A percentile compares a stretch with the other conserved stretches of the same genome.
These are phyloP conservation scores for Phytophthora megakarya DNA, from an alignment of 352 stramenopile genomes.

Conservation along the genomic window DNA sequence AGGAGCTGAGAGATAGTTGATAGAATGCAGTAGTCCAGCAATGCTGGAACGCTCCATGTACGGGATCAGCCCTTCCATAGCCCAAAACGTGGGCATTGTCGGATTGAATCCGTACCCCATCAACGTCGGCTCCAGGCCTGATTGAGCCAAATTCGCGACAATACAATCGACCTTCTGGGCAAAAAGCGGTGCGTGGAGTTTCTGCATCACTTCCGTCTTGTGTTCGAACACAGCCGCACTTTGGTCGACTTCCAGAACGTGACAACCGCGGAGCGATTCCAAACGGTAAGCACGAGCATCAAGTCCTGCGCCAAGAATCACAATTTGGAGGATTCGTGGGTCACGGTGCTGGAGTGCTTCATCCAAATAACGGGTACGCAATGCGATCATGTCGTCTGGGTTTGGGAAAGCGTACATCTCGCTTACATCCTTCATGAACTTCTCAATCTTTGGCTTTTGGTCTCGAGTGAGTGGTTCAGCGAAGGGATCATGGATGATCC, in stretches of 20 bases:
- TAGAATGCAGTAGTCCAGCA: constrained; percentile 48
- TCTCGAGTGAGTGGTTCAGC: constrained; percentile 33
- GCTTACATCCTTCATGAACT: constrained; percentile 23
- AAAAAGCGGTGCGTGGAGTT: constrained; percentile 44
- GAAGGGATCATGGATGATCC: constrained; percentile 46
- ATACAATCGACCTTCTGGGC: constrained; percentile 52
- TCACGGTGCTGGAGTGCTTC: constrained; percentile 53
- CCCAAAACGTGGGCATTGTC: constrained; percentile 59
- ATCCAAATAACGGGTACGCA: constrained; percentile 63
- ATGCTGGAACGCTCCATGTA: constrained; percentile 47
- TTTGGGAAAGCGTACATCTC: constrained; percentile 7
- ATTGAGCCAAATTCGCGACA: constrained; percentile 49
- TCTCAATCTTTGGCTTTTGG: constrained; percentile 33
- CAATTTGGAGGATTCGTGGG: constrained; percentile 50
- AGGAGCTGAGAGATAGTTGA: constrained; percentile 52
- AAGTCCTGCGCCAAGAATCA: constrained; percentile 60
- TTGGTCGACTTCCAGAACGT: constrained; percentile 62
- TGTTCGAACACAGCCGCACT: constrained; percentile 49
- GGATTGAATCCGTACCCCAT: constrained; percentile 51
- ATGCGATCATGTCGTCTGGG: constrained; percentile 42
- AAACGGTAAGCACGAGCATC: constrained; percentile 62
- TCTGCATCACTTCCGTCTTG: constrained; percentile 52
- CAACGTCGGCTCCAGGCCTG: constrained; percentile 41
- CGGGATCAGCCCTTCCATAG: constrained; percentile 56
- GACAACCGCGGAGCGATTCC: constrained; percentile 43